Base-by-base conservation (phyloP, 768 basidiomycete genomes). In the Thelephora ganbajun region DNA sequence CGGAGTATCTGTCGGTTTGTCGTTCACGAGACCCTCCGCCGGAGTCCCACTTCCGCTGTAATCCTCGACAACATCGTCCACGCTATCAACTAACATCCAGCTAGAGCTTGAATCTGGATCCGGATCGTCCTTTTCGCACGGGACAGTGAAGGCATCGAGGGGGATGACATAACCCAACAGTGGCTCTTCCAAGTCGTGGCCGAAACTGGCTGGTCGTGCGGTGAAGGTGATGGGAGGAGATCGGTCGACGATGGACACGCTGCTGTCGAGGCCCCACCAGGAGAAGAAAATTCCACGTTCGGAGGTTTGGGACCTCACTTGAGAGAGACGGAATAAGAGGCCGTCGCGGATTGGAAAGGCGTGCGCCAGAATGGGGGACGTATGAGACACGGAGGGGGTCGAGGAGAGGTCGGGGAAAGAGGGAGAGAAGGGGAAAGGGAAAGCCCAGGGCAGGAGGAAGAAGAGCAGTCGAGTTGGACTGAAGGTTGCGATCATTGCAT, bases 141-240 rank as follows among this genome's bases (percentile, higher is more conserved):
- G 57, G 0, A 51, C 52, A 12, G 63, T 64, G 53, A 65, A 66
- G n/a, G 63, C 46, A 18, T 62, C 59, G 44, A 65, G 61, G 4
- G 65, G 63, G 23, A 66, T 63, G 36, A 65, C 63, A 53, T 66
- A 65, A 35, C 65, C 65, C 12, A 65, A 54, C 18, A 66, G 54
- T 2, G 62, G 60, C 47, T 84, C 79, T 48, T 63, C 68, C 39
- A 87, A 76, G 51, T 84, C 79, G 19, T 74, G 72, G 11, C 87
- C 87, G 61, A 91, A 91, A 0, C 80, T 74, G 46, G 87, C 87
- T 65, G 69, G 68, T 44, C 85, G 71, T 5, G 88, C 83, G 43
- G 70, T 68, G 59, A 84, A 90, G 2, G 74, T 75, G 49, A 89
- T 66, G 0, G 78, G 67, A 0, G 86, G 86, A 4, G 75, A 69